Evolutionary conservation across 2,329 filamentous ascomycete species (phyloP).

Genomic region (Monosporascus cannonballus): DNA sequence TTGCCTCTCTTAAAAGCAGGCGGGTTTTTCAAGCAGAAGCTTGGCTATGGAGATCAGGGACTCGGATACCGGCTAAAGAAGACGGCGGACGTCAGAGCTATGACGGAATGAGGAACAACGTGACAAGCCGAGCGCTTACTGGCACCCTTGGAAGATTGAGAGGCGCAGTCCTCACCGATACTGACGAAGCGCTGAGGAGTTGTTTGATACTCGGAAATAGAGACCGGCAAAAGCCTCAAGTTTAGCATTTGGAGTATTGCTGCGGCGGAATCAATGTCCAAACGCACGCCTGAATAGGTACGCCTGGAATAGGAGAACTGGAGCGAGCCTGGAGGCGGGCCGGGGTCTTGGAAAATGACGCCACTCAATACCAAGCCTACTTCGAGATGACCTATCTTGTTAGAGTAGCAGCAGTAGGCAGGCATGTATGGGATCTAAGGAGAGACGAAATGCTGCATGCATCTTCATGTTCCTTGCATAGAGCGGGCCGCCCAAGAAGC

Average conservation of each 20-base stretch:
- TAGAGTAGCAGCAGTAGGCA: background rate
- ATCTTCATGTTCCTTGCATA: background rate
- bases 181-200: background rate
- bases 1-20: slow-evolving; percentile 2
- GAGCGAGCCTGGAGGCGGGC: background rate
- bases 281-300: no score
- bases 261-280: no score
- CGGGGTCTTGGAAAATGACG: background rate
- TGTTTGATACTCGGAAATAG: no score
- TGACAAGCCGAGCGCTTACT: background rate
- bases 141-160: no score
- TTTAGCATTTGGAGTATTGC: no score
- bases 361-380: background rate
- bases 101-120: background rate
- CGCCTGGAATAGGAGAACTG: background rate
- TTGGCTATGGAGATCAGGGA: slow-evolving; percentile 24
- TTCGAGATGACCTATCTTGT: background rate
- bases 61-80: slow-evolving; percentile 18
- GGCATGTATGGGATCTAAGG: background rate
- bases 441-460: background rate
- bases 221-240: no score
- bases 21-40: slow-evolving; percentile 1
- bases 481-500: background rate
- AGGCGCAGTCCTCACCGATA: no score
- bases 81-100: background rate